phyloP scores from a whole-genome alignment of 2,329 filamentous ascomycete genomes.

The Cyphellophora attinorum region DNA sequence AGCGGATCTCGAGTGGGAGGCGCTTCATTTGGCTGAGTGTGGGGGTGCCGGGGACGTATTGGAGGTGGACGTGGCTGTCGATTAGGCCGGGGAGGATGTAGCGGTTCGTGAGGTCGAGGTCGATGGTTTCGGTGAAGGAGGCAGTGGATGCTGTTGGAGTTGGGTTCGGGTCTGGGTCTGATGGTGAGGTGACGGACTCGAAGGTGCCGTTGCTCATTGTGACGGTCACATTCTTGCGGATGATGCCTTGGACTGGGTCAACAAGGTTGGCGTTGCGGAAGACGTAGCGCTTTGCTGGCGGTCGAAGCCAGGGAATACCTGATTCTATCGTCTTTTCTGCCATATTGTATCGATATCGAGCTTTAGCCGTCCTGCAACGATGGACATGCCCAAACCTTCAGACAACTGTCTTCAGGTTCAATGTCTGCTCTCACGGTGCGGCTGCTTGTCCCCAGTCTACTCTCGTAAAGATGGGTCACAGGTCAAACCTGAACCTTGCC shows the following conservation, averaged over 20 bases:
- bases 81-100: slow-evolving; percentile 44
- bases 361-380: too few species aligned
- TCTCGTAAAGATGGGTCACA: too few species aligned
- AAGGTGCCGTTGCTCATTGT: neutral
- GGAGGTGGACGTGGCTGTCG: slow-evolving; percentile 42
- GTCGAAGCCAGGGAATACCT: neutral
- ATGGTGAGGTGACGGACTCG: too few species aligned
- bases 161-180: too few species aligned
- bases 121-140: slow-evolving; percentile 6
- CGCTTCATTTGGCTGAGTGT: slow-evolving; percentile 28
- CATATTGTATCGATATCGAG: too few species aligned
- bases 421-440: too few species aligned
- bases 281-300: neutral
- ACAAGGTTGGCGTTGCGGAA: neutral
- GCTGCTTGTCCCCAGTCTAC: too few species aligned
- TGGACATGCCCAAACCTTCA: too few species aligned
- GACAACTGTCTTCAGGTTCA: too few species aligned
- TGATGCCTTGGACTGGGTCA: neutral
- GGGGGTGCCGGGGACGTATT: slow-evolving; percentile 33
- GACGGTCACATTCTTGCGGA: neutral
- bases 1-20: slow-evolving; percentile 23
- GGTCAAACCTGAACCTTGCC: too few species aligned
- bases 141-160: neutral
- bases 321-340: neutral
- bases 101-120: slow-evolving; percentile 33